Conservation (phyloP, 306 rosid genomes). For the Cucurbita ficifolia region DNA sequence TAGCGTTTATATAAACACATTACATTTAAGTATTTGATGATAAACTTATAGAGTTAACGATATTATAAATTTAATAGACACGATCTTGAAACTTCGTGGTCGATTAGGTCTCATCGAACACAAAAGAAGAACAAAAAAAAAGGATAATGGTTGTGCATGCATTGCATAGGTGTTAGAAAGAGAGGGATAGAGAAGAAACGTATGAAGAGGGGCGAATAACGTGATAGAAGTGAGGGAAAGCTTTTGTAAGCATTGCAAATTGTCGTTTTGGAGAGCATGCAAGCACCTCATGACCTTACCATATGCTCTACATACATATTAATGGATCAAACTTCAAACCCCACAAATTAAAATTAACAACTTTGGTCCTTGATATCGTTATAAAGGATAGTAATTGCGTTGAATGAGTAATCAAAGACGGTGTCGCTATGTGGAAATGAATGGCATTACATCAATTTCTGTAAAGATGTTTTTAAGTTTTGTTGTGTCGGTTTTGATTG, state of each 20-base stretch:
- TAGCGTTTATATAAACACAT: too few species aligned
- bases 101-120: too few species aligned
- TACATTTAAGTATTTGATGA: too few species aligned
- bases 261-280: conserved; percentile 3
- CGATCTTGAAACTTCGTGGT: too few species aligned
- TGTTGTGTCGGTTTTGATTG: not conserved
- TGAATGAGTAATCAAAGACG: not conserved
- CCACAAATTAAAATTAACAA: not conserved
- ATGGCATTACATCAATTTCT: not conserved
- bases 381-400: not conserved
- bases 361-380: not conserved
- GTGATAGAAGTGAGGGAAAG: not conserved
- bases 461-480: not conserved
- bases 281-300: conserved; percentile 1
- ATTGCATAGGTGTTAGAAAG: not conserved
- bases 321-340: not conserved
- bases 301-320: not conserved
- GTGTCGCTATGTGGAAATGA: not conserved
- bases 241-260: not conserved
- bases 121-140: too few species aligned
- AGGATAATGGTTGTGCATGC: not conserved
- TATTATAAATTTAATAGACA: too few species aligned
- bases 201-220: not conserved
- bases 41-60: too few species aligned
- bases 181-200: conserved; percentile 2